Conservation (phyloP, 345 rosid species). For the Mercurialis annua region DNA sequence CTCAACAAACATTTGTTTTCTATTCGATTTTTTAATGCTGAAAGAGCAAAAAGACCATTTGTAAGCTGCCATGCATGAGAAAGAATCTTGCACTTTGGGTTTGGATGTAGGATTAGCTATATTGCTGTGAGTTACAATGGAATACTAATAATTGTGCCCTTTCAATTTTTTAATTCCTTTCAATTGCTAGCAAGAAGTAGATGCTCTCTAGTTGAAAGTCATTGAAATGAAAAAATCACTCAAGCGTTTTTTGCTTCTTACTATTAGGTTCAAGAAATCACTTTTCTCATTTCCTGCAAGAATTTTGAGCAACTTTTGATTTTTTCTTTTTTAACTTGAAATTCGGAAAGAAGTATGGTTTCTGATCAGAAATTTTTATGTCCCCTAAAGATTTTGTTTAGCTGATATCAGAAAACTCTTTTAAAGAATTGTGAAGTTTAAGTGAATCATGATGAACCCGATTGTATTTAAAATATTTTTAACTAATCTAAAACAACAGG, state of each 20-base stretch:
- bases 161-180: neutral
- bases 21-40: neutral
- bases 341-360: neutral
- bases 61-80: neutral
- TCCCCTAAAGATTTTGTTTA: neutral
- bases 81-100: conserved; percentile 1
- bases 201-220: neutral
- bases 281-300: too few relatives aligned
- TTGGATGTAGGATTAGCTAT: neutral
- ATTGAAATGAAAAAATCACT: conserved; percentile 4
- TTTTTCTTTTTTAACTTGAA: neutral
- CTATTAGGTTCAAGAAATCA: too few relatives aligned
- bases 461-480: too few relatives aligned
- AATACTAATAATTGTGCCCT: neutral
- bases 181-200: too few relatives aligned
- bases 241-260: neutral
- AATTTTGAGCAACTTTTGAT: neutral
- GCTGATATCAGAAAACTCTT: neutral
- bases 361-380: neutral
- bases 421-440: neutral
- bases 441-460: neutral
- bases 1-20: conserved; percentile 9
- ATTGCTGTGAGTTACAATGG: neutral
- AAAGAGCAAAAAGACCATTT: neutral
- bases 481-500: too few relatives aligned